These are phyloP conservation scores for Simmondsia chinensis DNA, from an alignment of 148 eudicot species.

Conservation along the genomic window DNA sequence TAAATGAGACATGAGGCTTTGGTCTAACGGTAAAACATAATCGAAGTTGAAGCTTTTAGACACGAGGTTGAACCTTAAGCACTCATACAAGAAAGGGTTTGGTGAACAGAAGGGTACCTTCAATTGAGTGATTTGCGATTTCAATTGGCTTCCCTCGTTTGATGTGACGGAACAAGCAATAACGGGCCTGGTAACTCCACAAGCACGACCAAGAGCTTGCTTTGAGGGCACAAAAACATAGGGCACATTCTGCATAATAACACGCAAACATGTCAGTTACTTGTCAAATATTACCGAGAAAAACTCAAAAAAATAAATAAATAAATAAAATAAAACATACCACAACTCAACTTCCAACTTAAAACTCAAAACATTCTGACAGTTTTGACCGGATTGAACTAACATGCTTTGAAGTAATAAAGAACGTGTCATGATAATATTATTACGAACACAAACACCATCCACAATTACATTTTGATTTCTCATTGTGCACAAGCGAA, in stretches of 20 bases:
- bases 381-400: no score
- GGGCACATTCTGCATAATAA: conserved; percentile 69
- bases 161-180: conserved; percentile 92
- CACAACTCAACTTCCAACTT: not conserved
- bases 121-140: conserved; percentile 76
- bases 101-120: conserved; percentile 33
- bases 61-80: no score
- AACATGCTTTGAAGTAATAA: no score
- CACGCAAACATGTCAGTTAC: not conserved
- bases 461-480: no score
- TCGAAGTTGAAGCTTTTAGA: no score
- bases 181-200: conserved; percentile 92
- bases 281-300: not conserved
- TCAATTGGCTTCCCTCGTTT: conserved; percentile 92
- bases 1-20: no score
- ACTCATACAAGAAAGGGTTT: not conserved
- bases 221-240: conserved; percentile 91
- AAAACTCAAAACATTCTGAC: no score
- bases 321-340: not conserved
- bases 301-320: not conserved
- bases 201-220: conserved; percentile 94
- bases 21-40: no score
- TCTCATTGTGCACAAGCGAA: no score
- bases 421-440: no score
- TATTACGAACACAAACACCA: no score